phyloP scores from a whole-genome alignment of 495 filamentous ascomycete genomes.

The Podospora tetraspora region DNA sequence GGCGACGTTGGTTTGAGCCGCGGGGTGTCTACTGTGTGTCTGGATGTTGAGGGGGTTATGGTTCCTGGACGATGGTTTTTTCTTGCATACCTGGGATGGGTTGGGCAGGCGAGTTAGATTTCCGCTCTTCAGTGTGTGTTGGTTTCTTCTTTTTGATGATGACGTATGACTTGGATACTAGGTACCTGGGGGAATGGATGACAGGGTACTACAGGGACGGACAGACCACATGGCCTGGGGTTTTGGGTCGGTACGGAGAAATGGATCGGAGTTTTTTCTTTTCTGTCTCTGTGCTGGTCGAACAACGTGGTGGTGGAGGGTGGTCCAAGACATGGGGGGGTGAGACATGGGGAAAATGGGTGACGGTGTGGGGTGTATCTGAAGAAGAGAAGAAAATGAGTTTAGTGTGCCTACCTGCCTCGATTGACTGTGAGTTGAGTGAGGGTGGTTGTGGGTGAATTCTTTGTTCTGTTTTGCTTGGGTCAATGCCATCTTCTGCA shows the following conservation, averaged over 20 bases:
- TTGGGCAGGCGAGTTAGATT: neutral
- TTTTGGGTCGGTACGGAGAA: neutral
- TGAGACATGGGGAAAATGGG: neutral
- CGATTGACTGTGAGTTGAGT: neutral
- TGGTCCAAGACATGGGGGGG: neutral
- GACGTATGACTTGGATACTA: neutral
- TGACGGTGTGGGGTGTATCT: neutral
- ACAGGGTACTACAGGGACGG: neutral
- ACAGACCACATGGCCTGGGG: neutral
- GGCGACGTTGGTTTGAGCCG: constrained; percentile 3
- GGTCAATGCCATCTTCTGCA: too few species aligned
- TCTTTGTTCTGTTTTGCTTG: neutral
- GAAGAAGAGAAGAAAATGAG: neutral
- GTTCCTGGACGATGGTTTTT: too few species aligned
- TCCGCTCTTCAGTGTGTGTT: neutral
- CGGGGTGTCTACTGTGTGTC: too few species aligned
- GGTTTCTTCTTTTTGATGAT: neutral
- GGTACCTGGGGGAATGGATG: neutral
- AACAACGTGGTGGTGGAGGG: neutral
- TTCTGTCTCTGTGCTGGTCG: neutral
- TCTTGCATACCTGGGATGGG: too few species aligned
- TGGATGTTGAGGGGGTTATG: too few species aligned
- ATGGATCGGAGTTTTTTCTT: neutral
- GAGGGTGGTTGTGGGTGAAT: neutral
- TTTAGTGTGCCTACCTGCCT: neutral